phyloP scores from a whole-genome alignment of 345 rosid species.

The Arabidopsis suecica region DNA sequence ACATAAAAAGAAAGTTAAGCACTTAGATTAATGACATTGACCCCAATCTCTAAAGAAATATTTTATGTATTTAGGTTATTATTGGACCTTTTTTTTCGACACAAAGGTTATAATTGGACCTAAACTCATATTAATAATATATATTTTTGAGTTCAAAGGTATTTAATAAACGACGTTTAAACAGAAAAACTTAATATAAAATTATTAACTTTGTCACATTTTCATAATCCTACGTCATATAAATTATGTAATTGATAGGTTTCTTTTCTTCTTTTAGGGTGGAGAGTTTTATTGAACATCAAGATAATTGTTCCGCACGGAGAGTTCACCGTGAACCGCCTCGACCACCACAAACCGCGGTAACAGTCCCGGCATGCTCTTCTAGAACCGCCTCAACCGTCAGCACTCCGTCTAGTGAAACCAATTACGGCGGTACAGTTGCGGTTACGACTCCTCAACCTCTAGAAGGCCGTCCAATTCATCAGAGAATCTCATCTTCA shows the following conservation, averaged over 20 bases:
- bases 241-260: constrained; percentile 13
- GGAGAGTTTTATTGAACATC: constrained; percentile 90
- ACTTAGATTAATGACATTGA: constrained; percentile 25
- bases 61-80: background rate
- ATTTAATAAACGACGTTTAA: background rate
- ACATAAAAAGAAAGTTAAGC: constrained; percentile 13
- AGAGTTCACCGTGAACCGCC: constrained; percentile 55
- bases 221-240: constrained; percentile 48
- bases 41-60: constrained; percentile 21
- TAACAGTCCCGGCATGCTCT: constrained; percentile 59
- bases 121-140: constrained; percentile 33
- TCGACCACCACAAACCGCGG: constrained; percentile 48
- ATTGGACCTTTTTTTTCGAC: constrained; percentile 9
- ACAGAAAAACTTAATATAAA: constrained; percentile 1
- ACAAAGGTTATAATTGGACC: constrained; percentile 21
- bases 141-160: constrained; percentile 2
- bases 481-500: constrained; percentile 25
- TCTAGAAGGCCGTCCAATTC: constrained; percentile 40
- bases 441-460: constrained; percentile 38
- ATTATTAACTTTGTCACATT: constrained; percentile 39
- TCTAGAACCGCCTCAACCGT: constrained; percentile 79
- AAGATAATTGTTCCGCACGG: constrained; percentile 70
- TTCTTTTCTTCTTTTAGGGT: constrained; percentile 53
- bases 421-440: constrained; percentile 56
- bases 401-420: constrained; percentile 76